Conservation (phyloP, 202 grass and related monocot species). For the Setaria italica region DNA sequence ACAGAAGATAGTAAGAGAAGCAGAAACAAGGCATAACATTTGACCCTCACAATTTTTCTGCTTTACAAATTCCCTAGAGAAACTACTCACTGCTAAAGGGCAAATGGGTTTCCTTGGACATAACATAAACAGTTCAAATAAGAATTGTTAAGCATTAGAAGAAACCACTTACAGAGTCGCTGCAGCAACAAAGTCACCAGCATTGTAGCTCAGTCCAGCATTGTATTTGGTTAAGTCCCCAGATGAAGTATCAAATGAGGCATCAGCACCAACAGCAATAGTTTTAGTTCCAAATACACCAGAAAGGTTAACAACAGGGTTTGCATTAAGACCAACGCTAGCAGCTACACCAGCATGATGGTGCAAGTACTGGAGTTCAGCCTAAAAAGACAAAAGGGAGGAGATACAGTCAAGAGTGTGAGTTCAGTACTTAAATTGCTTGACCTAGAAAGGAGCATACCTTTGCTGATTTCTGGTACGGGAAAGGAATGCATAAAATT, state of each 20-base stretch:
- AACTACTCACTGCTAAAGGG: neutral
- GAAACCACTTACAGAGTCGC: constrained; percentile 62
- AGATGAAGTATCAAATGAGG: constrained; percentile 68
- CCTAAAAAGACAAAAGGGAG: constrained; percentile 48
- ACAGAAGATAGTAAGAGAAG: constrained; percentile 19
- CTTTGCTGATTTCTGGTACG: constrained; percentile 60
- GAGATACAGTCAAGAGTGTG: neutral
- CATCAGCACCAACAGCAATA: constrained; percentile 66
- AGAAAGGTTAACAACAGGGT: constrained; percentile 71
- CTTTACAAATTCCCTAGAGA: neutral
- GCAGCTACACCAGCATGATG: constrained; percentile 68
- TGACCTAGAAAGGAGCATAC: constrained; percentile 47
- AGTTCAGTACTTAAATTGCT: constrained; percentile 5
- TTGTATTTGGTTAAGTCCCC: constrained; percentile 91
- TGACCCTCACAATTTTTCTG: neutral
- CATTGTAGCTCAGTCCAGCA: constrained; percentile 66
- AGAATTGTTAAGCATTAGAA: neutral
- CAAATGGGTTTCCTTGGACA: neutral
- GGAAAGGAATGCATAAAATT: constrained; percentile 69
- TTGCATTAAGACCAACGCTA: constrained; percentile 72
- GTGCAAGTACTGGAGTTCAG: constrained; percentile 83
- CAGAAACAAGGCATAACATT: neutral
- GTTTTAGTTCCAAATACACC: constrained; percentile 66
- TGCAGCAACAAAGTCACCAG: constrained; percentile 64
- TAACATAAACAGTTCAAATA: neutral